A percentile compares a stretch with the other conserved stretches of the same genome.
phyloP scores from a whole-genome alignment of 176 grass and related monocot species.

The Pontederia paniculata region DNA sequence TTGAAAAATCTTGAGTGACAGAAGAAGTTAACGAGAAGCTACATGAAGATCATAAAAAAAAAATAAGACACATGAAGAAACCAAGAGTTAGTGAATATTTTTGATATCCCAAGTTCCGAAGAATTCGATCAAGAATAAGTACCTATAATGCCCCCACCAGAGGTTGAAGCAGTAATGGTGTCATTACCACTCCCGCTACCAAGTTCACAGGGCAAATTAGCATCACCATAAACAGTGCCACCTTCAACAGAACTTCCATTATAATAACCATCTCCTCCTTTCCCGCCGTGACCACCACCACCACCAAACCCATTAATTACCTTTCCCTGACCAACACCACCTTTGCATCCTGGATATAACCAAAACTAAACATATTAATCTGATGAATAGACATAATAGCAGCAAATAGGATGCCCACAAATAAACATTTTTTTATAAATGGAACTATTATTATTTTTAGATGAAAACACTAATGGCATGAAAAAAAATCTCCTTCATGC shows the following conservation, averaged over 20 bases:
- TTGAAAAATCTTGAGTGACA: too few species aligned
- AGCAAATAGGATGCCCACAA: background rate
- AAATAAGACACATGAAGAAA: too few species aligned
- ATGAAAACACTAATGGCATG: too few species aligned
- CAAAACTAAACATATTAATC: background rate
- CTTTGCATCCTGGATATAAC: conserved; percentile 63
- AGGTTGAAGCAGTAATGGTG: conserved; percentile 41
- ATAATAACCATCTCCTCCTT: conserved; percentile 53
- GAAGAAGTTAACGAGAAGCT: too few species aligned
- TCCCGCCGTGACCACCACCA: conserved; percentile 93
- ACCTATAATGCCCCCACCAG: conserved; percentile 99
- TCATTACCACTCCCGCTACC: conserved; percentile 98
- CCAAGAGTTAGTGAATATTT: background rate
- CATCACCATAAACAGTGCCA: conserved; percentile 62
- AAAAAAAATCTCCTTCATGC: too few species aligned
- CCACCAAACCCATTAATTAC: conserved; percentile 50
- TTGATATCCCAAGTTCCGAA: background rate
- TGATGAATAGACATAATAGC: background rate
- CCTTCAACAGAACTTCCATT: conserved; percentile 36
- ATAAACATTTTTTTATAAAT: too few species aligned
- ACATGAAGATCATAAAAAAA: too few species aligned
- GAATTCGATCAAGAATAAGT: conserved; percentile 5
- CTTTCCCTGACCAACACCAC: conserved; percentile 74
- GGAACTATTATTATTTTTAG: too few species aligned
- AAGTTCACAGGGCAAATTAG: conserved; percentile 91